Conservation (phyloP, 1,284 basidiomycete genomes). For the Moesziomyces antarcticus region DNA sequence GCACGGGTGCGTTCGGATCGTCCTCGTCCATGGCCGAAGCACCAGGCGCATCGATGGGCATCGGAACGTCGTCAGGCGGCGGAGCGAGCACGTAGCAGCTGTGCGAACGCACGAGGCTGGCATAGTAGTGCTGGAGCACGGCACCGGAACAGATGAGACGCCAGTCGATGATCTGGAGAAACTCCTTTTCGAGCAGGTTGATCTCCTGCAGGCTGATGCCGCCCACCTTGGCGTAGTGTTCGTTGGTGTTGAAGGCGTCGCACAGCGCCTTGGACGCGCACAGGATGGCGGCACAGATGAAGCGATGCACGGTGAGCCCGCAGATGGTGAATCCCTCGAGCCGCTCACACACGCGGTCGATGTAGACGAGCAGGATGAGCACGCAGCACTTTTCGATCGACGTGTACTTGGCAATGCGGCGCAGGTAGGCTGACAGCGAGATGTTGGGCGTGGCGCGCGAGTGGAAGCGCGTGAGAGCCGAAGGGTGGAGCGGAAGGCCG, state of each 20-base stretch:
- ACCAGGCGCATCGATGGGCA: too few species aligned
- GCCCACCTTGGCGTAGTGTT: constrained; percentile 65
- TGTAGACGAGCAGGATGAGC: constrained; percentile 66
- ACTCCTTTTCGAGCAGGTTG: constrained; percentile 67
- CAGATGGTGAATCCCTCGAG: constrained; percentile 66
- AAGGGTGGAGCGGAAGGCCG: constrained; percentile 63
- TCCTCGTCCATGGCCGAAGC: too few species aligned
- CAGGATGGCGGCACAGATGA: constrained; percentile 65
- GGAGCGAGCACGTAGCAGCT: constrained; percentile 25
- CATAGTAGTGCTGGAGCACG: constrained; percentile 66
- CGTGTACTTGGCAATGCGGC: constrained; percentile 66
- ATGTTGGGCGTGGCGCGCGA: constrained; percentile 65
- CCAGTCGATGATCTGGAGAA: constrained; percentile 66
- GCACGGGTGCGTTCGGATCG: too few species aligned
- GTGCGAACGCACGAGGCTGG: constrained; percentile 61
- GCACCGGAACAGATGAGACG: constrained; percentile 56
- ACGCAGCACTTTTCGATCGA: constrained; percentile 65
- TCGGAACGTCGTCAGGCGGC: neutral
- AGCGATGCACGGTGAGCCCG: constrained; percentile 66
- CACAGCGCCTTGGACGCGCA: constrained; percentile 66
- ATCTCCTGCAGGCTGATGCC: constrained; percentile 66
- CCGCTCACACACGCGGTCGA: constrained; percentile 65
- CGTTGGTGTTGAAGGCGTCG: constrained; percentile 67
- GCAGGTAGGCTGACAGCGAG: constrained; percentile 60
- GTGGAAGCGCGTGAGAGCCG: constrained; percentile 65